phyloP scores from a whole-genome alignment of 1,284 basidiomycete genomes.

The Sanghuangporus weigelae region DNA sequence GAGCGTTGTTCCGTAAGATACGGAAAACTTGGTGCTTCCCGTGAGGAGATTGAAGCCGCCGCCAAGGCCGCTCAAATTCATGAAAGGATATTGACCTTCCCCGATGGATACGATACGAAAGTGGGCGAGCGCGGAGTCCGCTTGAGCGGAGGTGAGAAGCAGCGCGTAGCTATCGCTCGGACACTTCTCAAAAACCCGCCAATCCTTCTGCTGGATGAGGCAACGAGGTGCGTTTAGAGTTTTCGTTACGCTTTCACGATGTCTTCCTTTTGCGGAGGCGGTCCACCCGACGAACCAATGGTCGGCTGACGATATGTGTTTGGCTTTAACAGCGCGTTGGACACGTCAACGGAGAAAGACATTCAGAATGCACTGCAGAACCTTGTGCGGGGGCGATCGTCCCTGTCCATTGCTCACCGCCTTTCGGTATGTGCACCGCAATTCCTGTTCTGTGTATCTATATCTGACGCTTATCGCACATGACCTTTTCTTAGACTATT shows the following conservation, averaged over 20 bases:
- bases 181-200: conserved; percentile 85
- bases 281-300: conserved; percentile 10
- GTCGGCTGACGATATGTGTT: background rate
- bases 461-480: conserved; percentile 19
- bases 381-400: conserved; percentile 64
- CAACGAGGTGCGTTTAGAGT: conserved; percentile 50
- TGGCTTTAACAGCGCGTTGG: conserved; percentile 53
- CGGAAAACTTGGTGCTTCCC: conserved; percentile 62
- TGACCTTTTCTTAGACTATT: conserved; percentile 50
- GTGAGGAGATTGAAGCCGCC: conserved; percentile 67
- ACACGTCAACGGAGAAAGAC: conserved; percentile 80
- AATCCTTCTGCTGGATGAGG: conserved; percentile 79
- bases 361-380: conserved; percentile 80
- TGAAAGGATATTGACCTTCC: conserved; percentile 73
- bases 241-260: background rate
- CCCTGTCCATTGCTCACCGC: conserved; percentile 76
- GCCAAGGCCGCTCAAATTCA: conserved; percentile 79
- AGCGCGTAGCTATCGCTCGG: conserved; percentile 82
- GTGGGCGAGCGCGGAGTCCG: conserved; percentile 82
- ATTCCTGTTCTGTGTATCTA: conserved; percentile 10
- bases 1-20: conserved; percentile 38
- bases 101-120: conserved; percentile 75
- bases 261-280: background rate
- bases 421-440: conserved; percentile 54
- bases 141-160: conserved; percentile 78